Base-by-base conservation (phyloP, 768 basidiomycete genomes). In the Sistotremastrum suecicum region DNA sequence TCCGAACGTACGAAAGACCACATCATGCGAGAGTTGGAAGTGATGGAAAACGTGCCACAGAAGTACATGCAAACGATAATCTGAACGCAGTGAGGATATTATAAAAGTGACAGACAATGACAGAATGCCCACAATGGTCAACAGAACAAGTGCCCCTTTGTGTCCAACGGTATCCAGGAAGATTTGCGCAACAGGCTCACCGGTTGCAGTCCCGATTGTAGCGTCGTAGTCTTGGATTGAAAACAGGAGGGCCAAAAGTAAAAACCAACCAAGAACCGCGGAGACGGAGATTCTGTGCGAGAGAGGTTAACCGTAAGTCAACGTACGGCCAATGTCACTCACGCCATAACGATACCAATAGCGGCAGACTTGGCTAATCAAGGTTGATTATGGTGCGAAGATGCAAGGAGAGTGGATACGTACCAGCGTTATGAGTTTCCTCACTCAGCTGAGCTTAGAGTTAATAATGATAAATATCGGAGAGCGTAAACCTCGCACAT, bases 11-110 rank as follows among this genome's bases (percentile, higher is more conserved):
- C 70, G 54, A 85, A 86, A 0, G 83, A 79, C 56, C 77, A 88
- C 78, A 82, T 83, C 83, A 86, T 86, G 0, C 84, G 70, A 3
- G 78, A 81, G 56, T 86, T 88, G 0, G 77, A 78, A 0, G 83
- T 84, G 42, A 88, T 62, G 0, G 81, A 83, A 63, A 87, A 87
- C 0, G 78, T 81, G 9, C 80, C 79, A 40, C 36, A 44, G 28
- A 36, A 10, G 20, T 10, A 30, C 32, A 42, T 35, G 30, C 30
- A 38, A 41, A 34, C 11, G 10, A 12, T 39, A 10, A 44, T 10
- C 11, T 44, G 10, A n/a, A 12, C 9, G 10, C 9, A 42, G 41
- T 29, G 41, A 30, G 31, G 28, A 42, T 42, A 42, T 9, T 12
- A 7, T 3, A 45, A 39, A 37, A 36, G n/a, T n/a, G 5, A 51